Evolutionary conservation across 2,329 filamentous ascomycete genomes (phyloP), one percentile per base, ranked within the genome.

Genomic region (Colletotrichum sp.): DNA sequence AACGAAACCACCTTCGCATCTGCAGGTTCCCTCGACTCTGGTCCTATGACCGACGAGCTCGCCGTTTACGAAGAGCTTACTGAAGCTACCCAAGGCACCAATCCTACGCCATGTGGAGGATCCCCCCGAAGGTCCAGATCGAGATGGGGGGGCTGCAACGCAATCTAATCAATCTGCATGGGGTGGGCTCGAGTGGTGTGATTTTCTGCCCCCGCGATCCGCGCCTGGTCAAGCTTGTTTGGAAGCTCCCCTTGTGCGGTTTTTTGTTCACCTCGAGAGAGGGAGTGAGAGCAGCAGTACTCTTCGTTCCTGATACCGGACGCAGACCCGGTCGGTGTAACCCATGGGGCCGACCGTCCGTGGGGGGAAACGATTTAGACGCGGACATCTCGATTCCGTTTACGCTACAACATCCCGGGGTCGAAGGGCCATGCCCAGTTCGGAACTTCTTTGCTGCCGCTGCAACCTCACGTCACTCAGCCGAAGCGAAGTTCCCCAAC

Each of bases 331-430:
- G 44, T 49, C 57, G 44, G 44, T 65, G 44, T 59, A 49, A 73
- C 32, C 69, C n/a, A 57, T 52, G 30, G 36, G 36, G 30, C 69
- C 69, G 63, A 64, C 34, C 36, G 36, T 26, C 60, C 32, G 13
- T 59, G 62, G 62, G 39, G 30, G 39, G n/a, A 59, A 52, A 63
- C 64, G 59, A 36, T 73, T 69, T 28, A 73, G 73, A 69, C 71
- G 70, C 73, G 73, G 73, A 76, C 44, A 73, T 62, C 8, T 69
- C 73, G 64, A 73, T 69, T 76, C 73, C 73, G 70, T 73, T 52
- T 15, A 62, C 63, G n/a, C 39, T 68, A 32, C 72, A 13, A 65
- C 59, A 30, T 52, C 18, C 39, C 39, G 39, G 63, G 67, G 21
- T 26, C 34, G 12, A 21, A 36, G 30, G 55, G 30, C 70, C n/a